Conservation (phyloP, 495 filamentous ascomycete genomes). For the Penicillium tannophilum region DNA sequence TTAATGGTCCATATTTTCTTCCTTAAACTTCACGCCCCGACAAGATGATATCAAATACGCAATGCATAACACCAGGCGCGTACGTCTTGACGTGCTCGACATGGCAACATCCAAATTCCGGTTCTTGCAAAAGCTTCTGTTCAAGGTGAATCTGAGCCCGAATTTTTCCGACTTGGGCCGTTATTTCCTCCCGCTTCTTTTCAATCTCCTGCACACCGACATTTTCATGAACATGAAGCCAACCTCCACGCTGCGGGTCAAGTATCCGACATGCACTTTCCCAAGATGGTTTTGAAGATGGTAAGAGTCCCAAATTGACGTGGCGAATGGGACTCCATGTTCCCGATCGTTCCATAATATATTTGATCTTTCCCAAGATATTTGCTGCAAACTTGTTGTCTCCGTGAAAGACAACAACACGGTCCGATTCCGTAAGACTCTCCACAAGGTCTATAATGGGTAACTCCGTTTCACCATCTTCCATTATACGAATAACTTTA, state of each 20-base stretch:
- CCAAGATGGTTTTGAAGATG: constrained; percentile 69
- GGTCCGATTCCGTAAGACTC: constrained; percentile 31
- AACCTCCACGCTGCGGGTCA: constrained; percentile 55
- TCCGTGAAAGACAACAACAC: constrained; percentile 69
- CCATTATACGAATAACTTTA: constrained; percentile 46
- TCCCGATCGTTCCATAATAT: constrained; percentile 23
- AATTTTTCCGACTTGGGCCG: constrained; percentile 20
- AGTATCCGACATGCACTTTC: constrained; percentile 61
- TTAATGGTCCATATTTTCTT: no score
- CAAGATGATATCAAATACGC: constrained; percentile 71
- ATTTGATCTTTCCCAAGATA: constrained; percentile 42
- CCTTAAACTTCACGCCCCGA: not conserved
- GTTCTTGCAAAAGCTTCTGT: constrained; percentile 4
- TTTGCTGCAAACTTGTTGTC: constrained; percentile 60
- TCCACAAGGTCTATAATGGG: constrained; percentile 33
- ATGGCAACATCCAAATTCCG: constrained; percentile 58
- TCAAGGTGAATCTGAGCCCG: constrained; percentile 11
- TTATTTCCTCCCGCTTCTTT: constrained; percentile 41
- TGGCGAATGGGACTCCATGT: constrained; percentile 54
- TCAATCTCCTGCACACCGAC: constrained; percentile 66
- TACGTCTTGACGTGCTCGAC: constrained; percentile 86
- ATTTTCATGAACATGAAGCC: constrained; percentile 89
- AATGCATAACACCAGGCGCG: constrained; percentile 89
- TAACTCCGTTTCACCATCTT: constrained; percentile 24
- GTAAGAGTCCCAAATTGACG: constrained; percentile 82